Conservation (phyloP, 2,329 filamentous ascomycete species). For the Fusarium humuli region DNA sequence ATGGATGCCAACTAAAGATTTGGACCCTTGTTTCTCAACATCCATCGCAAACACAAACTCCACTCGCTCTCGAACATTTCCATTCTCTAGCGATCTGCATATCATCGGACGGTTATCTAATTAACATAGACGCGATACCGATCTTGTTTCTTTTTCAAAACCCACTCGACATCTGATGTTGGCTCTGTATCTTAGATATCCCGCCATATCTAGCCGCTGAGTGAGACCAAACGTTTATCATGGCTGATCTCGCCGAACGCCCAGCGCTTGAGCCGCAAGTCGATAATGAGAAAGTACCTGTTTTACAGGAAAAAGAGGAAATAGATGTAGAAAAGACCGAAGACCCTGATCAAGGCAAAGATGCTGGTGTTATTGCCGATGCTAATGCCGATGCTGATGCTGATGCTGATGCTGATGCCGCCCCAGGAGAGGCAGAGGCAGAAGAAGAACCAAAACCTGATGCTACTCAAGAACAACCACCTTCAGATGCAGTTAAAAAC, state of each 20-base stretch:
- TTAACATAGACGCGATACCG: neutral
- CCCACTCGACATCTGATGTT: neutral
- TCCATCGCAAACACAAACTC: slow-evolving; percentile 15
- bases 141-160: neutral
- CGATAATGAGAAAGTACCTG: slow-evolving; percentile 4
- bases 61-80: slow-evolving; percentile 16
- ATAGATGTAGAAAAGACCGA: slow-evolving; percentile 16
- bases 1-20: slow-evolving; percentile 1
- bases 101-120: neutral
- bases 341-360: slow-evolving; percentile 17
- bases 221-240: slow-evolving; percentile 7
- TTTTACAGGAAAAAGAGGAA: slow-evolving; percentile 3
- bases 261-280: slow-evolving; percentile 10
- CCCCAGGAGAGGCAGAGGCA: neutral
- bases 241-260: slow-evolving; percentile 22
- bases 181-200: neutral
- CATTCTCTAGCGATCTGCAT: neutral
- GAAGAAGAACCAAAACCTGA: slow-evolving; percentile 1
- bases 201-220: neutral
- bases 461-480: slow-evolving; percentile 10
- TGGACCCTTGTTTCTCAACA: slow-evolving; percentile 24
- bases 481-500: neutral
- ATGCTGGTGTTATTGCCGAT: neutral
- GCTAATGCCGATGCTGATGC: neutral
- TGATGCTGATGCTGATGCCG: neutral